Base-by-base conservation (phyloP, 106 monocot species). In the Cymbidium sinense region DNA sequence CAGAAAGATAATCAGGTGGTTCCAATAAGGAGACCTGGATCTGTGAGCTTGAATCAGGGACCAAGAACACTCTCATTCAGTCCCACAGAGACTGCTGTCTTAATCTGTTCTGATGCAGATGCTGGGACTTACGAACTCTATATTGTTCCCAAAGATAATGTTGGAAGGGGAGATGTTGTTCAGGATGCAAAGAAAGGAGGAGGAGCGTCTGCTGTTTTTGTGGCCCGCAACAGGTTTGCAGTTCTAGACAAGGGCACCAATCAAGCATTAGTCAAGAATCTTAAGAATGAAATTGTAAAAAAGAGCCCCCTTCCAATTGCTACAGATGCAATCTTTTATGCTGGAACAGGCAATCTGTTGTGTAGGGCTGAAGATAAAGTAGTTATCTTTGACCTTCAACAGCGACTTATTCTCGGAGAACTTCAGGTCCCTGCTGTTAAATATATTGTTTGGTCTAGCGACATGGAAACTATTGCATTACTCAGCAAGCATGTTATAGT, bases 201-300 rank as follows among this genome's bases (percentile, higher is more conserved):
- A 29, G 87, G 90, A 13, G 77, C 44, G 6, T 87, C 85, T 36
- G 90, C 90, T 27, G 79, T 90, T 58, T 90, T 90, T 81, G 79
- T 90, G 47, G 85, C 87, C 71, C 85, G 87, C 19, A 90, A 90
- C 51, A 80, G 87, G 43, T 90, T 90, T 85, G 90, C 87, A 31
- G 90, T 90, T 5, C 85, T 90, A 21, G 90, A 90, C 79, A 90
- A 83, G 73, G 64, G 39, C 35, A 81, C 47, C 73, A 90, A 90
- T 73, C 85, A 87, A 28, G 87, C 65, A 20, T 20, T 87, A 27
- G 85, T 87, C 5, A 90, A 83, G 87, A 90, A 87, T 51, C 86
- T 90, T 6, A 90, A 90, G 75, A 87, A 90, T 75, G 87, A 90
- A 77, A 73, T 85, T 29, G 85, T 90, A 17, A 87, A 87, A 81